phyloP scores from a whole-genome alignment of 768 basidiomycete genomes.

The Leccinum uliginosum region DNA sequence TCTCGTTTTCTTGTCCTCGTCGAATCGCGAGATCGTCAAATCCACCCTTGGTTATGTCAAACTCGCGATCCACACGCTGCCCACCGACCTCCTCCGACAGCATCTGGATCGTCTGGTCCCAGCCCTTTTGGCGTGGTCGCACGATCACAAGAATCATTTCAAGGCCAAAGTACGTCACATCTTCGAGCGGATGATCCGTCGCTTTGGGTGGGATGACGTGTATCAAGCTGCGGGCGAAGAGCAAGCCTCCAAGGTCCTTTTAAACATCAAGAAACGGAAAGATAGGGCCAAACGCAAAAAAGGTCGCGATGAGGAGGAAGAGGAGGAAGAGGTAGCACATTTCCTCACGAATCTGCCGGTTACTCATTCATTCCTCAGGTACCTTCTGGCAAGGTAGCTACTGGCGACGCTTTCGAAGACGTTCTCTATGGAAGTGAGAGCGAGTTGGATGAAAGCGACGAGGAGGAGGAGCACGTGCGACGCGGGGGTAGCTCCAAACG shows the following conservation, averaged over 20 bases:
- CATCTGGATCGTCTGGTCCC: constrained; percentile 78
- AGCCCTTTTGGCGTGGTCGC: constrained; percentile 84
- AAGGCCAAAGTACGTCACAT: constrained; percentile 95
- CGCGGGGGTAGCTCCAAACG: constrained; percentile 32
- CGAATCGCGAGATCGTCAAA: constrained; percentile 97
- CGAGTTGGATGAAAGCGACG: constrained; percentile 72
- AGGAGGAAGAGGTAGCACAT: constrained; percentile 45
- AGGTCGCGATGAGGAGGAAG: constrained; percentile 52
- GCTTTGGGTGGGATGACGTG: constrained; percentile 86
- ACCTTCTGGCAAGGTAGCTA: constrained; percentile 43
- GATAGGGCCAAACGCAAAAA: constrained; percentile 90
- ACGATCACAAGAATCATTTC: constrained; percentile 99
- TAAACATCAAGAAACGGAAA: constrained; percentile 95
- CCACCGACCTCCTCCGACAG: constrained; percentile 65
- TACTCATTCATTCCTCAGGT: constrained; percentile 31
- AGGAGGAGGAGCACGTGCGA: constrained; percentile 47
- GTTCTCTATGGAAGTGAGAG: constrained; percentile 96
- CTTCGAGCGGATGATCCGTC: constrained; percentile 90
- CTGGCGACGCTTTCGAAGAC: constrained; percentile 93
- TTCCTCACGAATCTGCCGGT: background rate
- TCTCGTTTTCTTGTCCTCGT: constrained; percentile 85
- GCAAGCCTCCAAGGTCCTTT: constrained; percentile 81
- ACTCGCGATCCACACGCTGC: constrained; percentile 83
- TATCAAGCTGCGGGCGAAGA: constrained; percentile 70
- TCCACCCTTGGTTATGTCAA: constrained; percentile 94